Evolutionary conservation across 2,329 filamentous ascomycete genomes (phyloP), one percentile per base, ranked within the genome.

Genomic region (Penicillium fuscoglaucum): DNA sequence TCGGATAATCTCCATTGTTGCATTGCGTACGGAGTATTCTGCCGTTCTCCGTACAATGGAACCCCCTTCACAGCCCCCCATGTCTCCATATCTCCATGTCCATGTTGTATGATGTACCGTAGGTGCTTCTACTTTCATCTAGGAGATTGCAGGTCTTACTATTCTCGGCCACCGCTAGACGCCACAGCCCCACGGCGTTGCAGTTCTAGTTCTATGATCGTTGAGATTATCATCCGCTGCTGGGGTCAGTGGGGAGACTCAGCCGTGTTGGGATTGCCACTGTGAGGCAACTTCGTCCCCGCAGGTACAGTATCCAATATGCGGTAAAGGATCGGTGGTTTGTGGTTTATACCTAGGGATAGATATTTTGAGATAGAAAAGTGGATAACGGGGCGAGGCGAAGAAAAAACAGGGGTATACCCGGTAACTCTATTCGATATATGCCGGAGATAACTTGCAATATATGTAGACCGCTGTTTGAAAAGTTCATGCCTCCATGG

Each of bases 131-230:
- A 55, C 5, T 49, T 49, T n/a, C 17, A 19, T 28, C 15, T 21
- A 17, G 24, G 4, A 31, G 21, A 26, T 4, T 26, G 54, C 39
- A 46, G 39, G 47, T 41, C 43, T n/a, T 57, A 24, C 35, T n/a
- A 26, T 31, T 17, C 28, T 46, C 29, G 47, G 40, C 21, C 49
- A 45, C 39, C 52, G 49, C 24, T 21, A 37, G 41, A 56, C 55
- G 60, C 60, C 62, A 65, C 60, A 19, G 58, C 57, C 54, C 58
- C 62, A 61, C 52, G 57, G 33, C 15, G 13, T 21, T 50, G 45
- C 31, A 33, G 33, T 24, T 19, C 21, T 17, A 37, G 10, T 45
- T 12, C 17, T 26, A 37, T 39, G 46, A 51, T 19, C 19, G 48
- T 37, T 26, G 21, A 8, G 39, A 35, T 17, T 21, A 55, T 51